Evolutionary conservation across 139 green algal species (phyloP), one percentile per base, ranked within the genome.

Genomic region (Picochlorum sp.): DNA sequence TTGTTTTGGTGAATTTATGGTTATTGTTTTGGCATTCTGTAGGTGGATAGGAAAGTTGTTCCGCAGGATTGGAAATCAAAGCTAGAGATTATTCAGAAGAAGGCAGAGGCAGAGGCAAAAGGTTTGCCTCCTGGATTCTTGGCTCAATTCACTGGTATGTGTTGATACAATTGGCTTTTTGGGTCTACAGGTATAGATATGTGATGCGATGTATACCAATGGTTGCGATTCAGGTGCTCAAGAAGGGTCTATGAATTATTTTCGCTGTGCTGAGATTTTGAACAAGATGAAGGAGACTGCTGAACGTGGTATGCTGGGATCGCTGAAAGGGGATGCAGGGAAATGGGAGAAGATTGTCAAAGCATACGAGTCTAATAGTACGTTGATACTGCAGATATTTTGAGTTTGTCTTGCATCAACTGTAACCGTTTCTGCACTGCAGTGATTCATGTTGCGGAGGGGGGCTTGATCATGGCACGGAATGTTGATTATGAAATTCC

Each of bases 401-500:
- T 58, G 8, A 14, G 23, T 26, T 49, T 49, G 23, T 26, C 50
- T 11, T 11, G 45, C 71, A 88, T 80, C 7, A 11, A 9, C 34
- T 11, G 8, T 41, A 8, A 41, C 34, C 34, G 1, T 54, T 6
- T 20, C 11, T 54, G 47, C 47, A 21, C 15, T 54, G 47, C 47
- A 54, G 47, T 70, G n/a, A 54, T 92, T 3, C 80, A 79, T 44
- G 62, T 92, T 49, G 86, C 79, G 1, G 86, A 92, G 51, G 79
- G 74, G 10, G 80, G 74, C 0, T 70, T 77, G 34, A 73, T 69
- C 2, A 62, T 94, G 57, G 37, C 76, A 0, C 74, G 85, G 44
- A 86, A 87, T 64, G 82, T 79, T 7, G 86, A 94, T 64, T 92
- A 81, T 61, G 86, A 94, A 50, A 76, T 90, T 2, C 86, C 86